Conservation (phyloP, 257 asterid species). For the Nicotiana knightiana region DNA sequence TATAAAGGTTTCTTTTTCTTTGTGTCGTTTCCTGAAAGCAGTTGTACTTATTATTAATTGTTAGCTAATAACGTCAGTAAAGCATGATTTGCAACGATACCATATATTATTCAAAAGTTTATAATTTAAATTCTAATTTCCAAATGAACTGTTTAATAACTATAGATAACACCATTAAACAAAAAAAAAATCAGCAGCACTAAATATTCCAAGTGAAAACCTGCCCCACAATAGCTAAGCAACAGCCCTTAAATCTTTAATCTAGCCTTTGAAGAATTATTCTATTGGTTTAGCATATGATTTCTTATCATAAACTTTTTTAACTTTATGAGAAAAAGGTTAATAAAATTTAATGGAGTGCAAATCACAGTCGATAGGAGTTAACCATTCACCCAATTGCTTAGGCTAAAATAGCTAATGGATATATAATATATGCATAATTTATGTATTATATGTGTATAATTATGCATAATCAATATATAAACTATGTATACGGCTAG, state of each 20-base stretch:
- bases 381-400: too few species aligned
- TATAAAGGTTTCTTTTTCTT: neutral
- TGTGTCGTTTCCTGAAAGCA: neutral
- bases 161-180: neutral
- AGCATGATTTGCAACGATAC: neutral
- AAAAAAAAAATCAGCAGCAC: neutral
- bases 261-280: neutral
- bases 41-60: neutral
- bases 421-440: too few species aligned
- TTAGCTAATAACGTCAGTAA: neutral
- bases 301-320: neutral
- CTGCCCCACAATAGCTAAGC: neutral
- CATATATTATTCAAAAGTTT: neutral
- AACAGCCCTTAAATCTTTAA: neutral
- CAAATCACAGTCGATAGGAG: too few species aligned
- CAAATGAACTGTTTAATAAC: neutral
- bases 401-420: too few species aligned
- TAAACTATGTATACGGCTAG: too few species aligned
- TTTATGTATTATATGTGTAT: too few species aligned
- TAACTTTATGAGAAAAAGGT: neutral
- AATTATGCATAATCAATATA: too few species aligned
- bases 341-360: neutral
- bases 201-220: neutral
- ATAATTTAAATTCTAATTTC: neutral
- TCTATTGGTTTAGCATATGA: neutral